A percentile compares a stretch with the other conserved stretches of the same genome.
These are phyloP conservation scores for Coprinellus micaceus DNA, from an alignment of 768 basidiomycete genomes.

Conservation along the genomic window DNA sequence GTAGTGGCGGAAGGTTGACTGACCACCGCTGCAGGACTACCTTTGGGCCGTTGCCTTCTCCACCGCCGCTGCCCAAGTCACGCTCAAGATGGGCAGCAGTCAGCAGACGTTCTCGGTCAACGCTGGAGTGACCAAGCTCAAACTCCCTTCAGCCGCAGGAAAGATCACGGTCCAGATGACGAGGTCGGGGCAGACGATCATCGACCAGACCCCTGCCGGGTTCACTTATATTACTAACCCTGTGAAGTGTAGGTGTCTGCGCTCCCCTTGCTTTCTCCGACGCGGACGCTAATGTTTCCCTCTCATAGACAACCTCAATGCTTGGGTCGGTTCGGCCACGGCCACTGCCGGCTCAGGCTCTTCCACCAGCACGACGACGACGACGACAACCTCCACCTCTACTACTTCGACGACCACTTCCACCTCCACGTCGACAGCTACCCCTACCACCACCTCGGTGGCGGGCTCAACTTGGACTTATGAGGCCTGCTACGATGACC, in stretches of 20 bases:
- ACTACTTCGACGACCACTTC: neutral
- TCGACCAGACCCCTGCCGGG: conserved; percentile 43
- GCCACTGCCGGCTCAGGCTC: neutral
- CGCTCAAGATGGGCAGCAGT: conserved; percentile 42
- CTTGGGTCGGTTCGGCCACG: conserved; percentile 47
- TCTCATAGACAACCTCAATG: conserved; percentile 62
- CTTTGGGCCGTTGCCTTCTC: conserved; percentile 68
- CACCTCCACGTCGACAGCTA: neutral
- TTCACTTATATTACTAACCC: conserved; percentile 39
- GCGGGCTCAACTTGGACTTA: neutral
- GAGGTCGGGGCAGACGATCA: conserved; percentile 47
- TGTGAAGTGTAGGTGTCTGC: conserved; percentile 29
- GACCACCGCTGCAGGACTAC: conserved; percentile 36
- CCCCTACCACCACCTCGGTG: neutral
- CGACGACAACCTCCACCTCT: neutral
- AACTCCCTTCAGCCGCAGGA: conserved; percentile 51
- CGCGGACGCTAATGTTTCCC: conserved; percentile 11
- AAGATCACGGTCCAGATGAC: conserved; percentile 54
- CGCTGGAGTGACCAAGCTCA: conserved; percentile 60
- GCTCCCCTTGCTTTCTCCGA: neutral
- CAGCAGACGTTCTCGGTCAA: conserved; percentile 38
- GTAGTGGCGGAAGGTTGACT: neutral
- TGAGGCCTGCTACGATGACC: conserved; percentile 11
- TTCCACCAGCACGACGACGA: neutral
- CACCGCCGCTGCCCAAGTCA: conserved; percentile 48